These are phyloP conservation scores for Phytophthora cryptogea DNA, from an alignment of 352 stramenopile species.

Conservation along the genomic window DNA sequence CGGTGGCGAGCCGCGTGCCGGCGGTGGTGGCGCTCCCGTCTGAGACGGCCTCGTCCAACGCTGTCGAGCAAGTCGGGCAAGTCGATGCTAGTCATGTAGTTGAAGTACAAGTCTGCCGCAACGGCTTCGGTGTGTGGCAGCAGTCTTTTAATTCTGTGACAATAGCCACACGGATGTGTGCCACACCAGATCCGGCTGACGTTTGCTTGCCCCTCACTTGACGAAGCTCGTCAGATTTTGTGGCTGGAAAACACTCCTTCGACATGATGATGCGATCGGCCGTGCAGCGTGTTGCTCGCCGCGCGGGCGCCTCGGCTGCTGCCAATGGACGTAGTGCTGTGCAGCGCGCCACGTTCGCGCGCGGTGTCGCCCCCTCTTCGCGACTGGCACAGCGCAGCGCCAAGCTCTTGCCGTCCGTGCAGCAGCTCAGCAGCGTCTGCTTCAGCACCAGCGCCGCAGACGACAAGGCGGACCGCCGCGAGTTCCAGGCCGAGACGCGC, in stretches of 20 bases:
- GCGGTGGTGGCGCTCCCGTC: conserved; percentile 2
- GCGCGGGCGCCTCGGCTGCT: conserved; percentile 18
- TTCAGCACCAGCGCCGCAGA: conserved; percentile 47
- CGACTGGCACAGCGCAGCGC: conserved; percentile 23
- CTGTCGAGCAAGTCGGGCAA: neutral
- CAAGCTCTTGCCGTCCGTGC: conserved; percentile 39
- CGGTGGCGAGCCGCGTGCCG: conserved; percentile 7
- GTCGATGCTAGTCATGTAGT: conserved; percentile 1
- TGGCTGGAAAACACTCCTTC: conserved; percentile 27
- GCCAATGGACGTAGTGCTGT: conserved; percentile 21
- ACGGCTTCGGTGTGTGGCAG: conserved; percentile 3
- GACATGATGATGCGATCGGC: conserved; percentile 56
- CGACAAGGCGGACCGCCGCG: conserved; percentile 71
- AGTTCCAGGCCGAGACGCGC: conserved; percentile 96
- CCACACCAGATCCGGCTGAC: conserved; percentile 12
- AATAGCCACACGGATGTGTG: conserved; percentile 14
- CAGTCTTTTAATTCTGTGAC: conserved; percentile 7
- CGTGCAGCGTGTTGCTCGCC: conserved; percentile 47
- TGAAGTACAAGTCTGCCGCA: conserved; percentile 9
- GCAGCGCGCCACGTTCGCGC: conserved; percentile 20
- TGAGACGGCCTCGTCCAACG: too few species aligned
- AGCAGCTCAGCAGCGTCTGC: conserved; percentile 40
- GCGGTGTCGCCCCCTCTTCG: neutral
- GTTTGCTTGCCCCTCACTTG: conserved; percentile 7
- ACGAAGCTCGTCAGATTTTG: conserved; percentile 23